phyloP scores from a whole-genome alignment of 2,329 filamentous ascomycete species.

The Coniochaeta pulveracea region DNA sequence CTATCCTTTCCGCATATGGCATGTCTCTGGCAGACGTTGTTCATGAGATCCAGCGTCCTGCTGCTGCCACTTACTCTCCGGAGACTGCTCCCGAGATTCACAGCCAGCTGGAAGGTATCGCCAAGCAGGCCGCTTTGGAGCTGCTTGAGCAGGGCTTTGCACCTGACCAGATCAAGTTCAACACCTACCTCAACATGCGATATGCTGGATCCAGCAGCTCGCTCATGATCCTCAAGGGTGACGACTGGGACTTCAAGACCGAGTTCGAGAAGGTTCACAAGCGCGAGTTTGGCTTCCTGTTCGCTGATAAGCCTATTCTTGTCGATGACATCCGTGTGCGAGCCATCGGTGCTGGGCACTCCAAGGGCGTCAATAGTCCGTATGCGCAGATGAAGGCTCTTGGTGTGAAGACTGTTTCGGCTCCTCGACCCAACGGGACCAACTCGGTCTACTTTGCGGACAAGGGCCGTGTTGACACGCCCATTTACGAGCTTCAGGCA shows the following conservation, averaged over 20 bases:
- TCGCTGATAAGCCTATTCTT: slow-evolving; percentile 54
- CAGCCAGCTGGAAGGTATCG: background rate
- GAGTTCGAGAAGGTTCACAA: slow-evolving; percentile 58
- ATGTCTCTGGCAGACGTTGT: slow-evolving; percentile 65
- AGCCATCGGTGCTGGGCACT: slow-evolving; percentile 39
- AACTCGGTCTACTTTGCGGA: slow-evolving; percentile 56
- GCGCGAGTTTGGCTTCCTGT: slow-evolving; percentile 60
- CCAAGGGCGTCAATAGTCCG: slow-evolving; percentile 31
- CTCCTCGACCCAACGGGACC: slow-evolving; percentile 32
- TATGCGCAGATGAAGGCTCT: slow-evolving; percentile 20
- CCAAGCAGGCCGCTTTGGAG: background rate
- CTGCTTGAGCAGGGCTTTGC: slow-evolving; percentile 2
- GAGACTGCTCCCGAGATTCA: slow-evolving; percentile 16
- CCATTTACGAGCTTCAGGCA: slow-evolving; percentile 52
- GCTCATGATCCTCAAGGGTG: slow-evolving; percentile 12
- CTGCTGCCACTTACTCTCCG: slow-evolving; percentile 29
- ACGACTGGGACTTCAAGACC: slow-evolving; percentile 53
- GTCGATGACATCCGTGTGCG: slow-evolving; percentile 59
- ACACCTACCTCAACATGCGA: slow-evolving; percentile 5
- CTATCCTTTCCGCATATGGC: slow-evolving; percentile 57
- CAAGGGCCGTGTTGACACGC: slow-evolving; percentile 42
- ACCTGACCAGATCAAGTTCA: background rate
- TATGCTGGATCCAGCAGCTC: slow-evolving; percentile 1
- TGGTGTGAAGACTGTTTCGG: slow-evolving; percentile 42
- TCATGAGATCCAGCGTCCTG: slow-evolving; percentile 55